These are phyloP conservation scores for Tylopilus sp. DNA, from an alignment of 768 basidiomycete species.

Conservation along the genomic window DNA sequence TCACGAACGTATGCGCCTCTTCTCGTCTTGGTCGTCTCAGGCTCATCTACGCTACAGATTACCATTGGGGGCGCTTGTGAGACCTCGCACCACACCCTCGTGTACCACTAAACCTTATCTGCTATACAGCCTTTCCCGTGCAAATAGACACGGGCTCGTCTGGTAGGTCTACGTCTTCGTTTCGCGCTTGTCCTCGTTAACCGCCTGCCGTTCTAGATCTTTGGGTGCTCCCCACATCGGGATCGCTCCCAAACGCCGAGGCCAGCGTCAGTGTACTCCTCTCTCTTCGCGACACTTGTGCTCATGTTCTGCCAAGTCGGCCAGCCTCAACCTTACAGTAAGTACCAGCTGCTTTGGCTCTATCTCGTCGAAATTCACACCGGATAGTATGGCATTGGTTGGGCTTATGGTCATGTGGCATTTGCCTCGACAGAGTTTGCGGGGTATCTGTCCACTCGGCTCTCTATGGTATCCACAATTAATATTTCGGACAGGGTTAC, in stretches of 20 bases:
- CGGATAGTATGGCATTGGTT: constrained; percentile 74
- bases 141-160: constrained; percentile 82
- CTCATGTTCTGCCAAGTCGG: constrained; percentile 33
- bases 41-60: constrained; percentile 42
- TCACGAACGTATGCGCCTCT: constrained; percentile 58
- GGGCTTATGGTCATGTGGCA: constrained; percentile 64
- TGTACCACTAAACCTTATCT: not conserved
- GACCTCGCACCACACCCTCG: constrained; percentile 5
- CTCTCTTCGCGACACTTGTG: not conserved
- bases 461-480: constrained; percentile 2
- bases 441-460: constrained; percentile 42
- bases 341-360: not conserved
- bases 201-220: constrained; percentile 47
- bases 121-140: constrained; percentile 55
- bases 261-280: constrained; percentile 42
- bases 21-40: not conserved
- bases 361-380: not conserved
- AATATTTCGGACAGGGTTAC: constrained; percentile 44
- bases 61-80: constrained; percentile 60
- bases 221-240: constrained; percentile 54
- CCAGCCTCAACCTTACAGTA: constrained; percentile 62
- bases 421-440: constrained; percentile 67
- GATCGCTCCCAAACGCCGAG: constrained; percentile 46
- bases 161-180: constrained; percentile 13
- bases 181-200: not conserved